Conservation (phyloP, 1,139 yeast genomes). For the Taiozyma sp. region DNA sequence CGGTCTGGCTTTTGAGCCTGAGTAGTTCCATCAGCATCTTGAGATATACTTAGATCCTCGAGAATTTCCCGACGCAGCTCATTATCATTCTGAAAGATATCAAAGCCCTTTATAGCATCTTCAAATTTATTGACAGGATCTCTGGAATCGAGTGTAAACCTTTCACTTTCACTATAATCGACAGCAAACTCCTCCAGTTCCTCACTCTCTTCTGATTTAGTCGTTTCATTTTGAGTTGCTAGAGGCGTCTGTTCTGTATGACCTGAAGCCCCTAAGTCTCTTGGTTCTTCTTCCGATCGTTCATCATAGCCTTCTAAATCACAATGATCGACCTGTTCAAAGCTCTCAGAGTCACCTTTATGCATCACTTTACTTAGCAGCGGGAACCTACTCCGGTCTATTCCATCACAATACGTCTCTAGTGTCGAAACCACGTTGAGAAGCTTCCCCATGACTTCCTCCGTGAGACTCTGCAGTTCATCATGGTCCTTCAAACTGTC, state of each 20-base stretch:
- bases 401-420: constrained; percentile 1
- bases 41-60: background rate
- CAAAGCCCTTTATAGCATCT: background rate
- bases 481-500: constrained; percentile 8
- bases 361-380: constrained; percentile 3
- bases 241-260: background rate
- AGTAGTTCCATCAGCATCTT: background rate
- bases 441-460: constrained; percentile 7
- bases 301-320: background rate
- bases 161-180: background rate
- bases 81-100: background rate
- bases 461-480: constrained; percentile 2
- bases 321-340: constrained; percentile 3
- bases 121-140: background rate
- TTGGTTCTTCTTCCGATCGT: background rate
- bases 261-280: background rate
- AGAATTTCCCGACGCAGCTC: background rate
- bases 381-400: constrained; percentile 5
- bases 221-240: background rate
- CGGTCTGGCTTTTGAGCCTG: background rate
- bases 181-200: background rate
- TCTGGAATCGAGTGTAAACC: background rate
- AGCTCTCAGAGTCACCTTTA: constrained; percentile 1
- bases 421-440: constrained; percentile 2
- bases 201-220: background rate